phyloP scores from a whole-genome alignment of 768 basidiomycete species.

The Tricholoma sp. region DNA sequence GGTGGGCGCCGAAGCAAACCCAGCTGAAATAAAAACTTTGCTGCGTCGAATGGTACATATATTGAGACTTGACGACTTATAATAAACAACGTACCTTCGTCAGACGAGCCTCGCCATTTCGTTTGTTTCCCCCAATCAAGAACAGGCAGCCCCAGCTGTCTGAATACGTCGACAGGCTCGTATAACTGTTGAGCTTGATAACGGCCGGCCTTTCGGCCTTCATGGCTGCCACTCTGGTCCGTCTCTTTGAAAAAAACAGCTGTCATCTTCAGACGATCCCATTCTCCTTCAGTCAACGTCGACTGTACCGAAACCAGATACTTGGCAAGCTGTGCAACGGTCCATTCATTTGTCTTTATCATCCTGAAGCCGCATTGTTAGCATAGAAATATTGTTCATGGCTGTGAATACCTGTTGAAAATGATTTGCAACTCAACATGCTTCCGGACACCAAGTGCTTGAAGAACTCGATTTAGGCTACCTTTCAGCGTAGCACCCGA shows the following conservation, averaged over 20 bases:
- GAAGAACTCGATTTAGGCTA: conserved; percentile 62
- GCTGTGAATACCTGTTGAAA: conserved; percentile 64
- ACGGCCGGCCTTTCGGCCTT: conserved; percentile 35
- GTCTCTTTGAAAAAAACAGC: conserved; percentile 68
- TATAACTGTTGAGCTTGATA: conserved; percentile 73
- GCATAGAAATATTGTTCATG: neutral
- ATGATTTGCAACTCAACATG: conserved; percentile 91
- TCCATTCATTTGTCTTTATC: conserved; percentile 90
- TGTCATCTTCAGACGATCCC: conserved; percentile 56
- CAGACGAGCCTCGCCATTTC: conserved; percentile 79
- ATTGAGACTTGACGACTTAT: neutral
- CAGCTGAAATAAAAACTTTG: conserved; percentile 71
- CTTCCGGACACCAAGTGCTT: conserved; percentile 76
- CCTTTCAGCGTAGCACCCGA: conserved; percentile 63
- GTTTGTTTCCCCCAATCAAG: conserved; percentile 79
- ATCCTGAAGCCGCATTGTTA: conserved; percentile 43
- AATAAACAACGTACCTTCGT: conserved; percentile 61
- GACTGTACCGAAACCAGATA: conserved; percentile 83
- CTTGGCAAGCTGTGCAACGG: conserved; percentile 74
- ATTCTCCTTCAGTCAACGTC: conserved; percentile 39
- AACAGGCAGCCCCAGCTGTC: conserved; percentile 70
- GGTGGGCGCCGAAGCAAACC: conserved; percentile 69
- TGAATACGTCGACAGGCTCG: conserved; percentile 72
- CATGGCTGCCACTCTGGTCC: conserved; percentile 15
- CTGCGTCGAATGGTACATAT: conserved; percentile 32